phyloP scores from a whole-genome alignment of 1,284 basidiomycete species.

The Wallemia ichthyophaga region DNA sequence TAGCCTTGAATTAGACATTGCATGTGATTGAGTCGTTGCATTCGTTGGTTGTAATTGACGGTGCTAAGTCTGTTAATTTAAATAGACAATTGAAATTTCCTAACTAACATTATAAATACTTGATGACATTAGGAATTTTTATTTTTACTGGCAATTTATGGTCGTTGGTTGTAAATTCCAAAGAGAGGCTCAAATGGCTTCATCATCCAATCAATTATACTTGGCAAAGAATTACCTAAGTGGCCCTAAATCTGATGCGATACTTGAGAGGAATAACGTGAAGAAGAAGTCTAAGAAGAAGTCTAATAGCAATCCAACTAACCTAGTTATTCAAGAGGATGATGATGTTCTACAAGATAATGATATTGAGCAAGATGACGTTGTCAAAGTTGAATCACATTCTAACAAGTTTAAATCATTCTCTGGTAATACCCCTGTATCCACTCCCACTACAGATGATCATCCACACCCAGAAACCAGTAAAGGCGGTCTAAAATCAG shows the following conservation, averaged over 20 bases:
- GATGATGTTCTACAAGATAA: background rate
- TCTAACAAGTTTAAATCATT: background rate
- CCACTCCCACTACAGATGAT: background rate
- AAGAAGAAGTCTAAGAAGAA: background rate
- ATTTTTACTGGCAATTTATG: too few species aligned
- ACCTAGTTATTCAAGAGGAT: background rate
- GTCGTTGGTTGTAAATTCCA: too few species aligned
- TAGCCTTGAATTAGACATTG: constrained; percentile 18
- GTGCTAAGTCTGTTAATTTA: too few species aligned
- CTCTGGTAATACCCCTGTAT: background rate
- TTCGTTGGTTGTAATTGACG: background rate
- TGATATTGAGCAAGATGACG: background rate
- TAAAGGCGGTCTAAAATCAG: background rate
- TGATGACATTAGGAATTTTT: too few species aligned
- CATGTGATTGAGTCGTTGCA: background rate
- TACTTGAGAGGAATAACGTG: background rate
- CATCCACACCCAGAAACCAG: background rate
- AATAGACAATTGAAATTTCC: too few species aligned
- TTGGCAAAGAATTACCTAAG: background rate
- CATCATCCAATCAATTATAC: background rate
- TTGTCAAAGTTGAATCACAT: background rate
- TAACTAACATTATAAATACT: too few species aligned
- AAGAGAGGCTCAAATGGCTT: too few species aligned
- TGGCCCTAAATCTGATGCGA: background rate
- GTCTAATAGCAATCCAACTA: too few species aligned